phyloP scores from a whole-genome alignment of 371 early-diverging fungal genomes.

The Mucor piriformis region DNA sequence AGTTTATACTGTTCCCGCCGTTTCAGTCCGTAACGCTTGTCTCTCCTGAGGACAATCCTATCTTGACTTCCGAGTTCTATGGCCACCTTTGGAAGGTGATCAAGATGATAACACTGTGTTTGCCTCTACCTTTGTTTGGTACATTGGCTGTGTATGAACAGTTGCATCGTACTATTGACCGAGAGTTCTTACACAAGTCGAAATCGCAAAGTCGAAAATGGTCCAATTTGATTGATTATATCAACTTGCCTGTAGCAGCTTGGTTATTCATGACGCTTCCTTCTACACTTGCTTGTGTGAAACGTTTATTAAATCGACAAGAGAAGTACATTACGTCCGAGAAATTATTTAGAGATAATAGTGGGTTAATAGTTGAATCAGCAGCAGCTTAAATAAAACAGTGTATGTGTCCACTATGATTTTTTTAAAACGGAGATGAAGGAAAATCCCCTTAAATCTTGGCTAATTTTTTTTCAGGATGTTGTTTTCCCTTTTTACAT shows the following conservation, averaged over 20 bases:
- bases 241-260: slow-evolving; percentile 52
- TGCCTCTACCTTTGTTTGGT: slow-evolving; percentile 54
- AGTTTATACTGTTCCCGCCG: slow-evolving; percentile 52
- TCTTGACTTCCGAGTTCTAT: slow-evolving; percentile 47
- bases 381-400: too few species aligned
- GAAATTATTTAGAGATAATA: slow-evolving; percentile 40
- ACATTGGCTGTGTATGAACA: slow-evolving; percentile 54
- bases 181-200: slow-evolving; percentile 44
- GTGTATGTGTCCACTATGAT: too few species aligned
- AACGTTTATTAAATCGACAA: slow-evolving; percentile 42
- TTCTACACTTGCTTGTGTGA: slow-evolving; percentile 53
- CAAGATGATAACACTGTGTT: slow-evolving; percentile 47
- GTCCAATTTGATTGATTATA: slow-evolving; percentile 48
- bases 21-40: slow-evolving; percentile 31
- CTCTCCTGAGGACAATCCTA: slow-evolving; percentile 42
- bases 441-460: slow-evolving; percentile 5
- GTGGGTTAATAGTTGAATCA: slow-evolving; percentile 8
- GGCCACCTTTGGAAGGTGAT: slow-evolving; percentile 46
- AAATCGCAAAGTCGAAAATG: slow-evolving; percentile 40
- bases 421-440: slow-evolving; percentile 7
- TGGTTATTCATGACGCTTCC: slow-evolving; percentile 61
- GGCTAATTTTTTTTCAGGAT: neutral
- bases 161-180: slow-evolving; percentile 48
- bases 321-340: slow-evolving; percentile 55
- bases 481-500: neutral